Evolutionary conservation across 2,329 filamentous ascomycete species (phyloP).

Genomic region (Phaeosphaeria sp.): DNA sequence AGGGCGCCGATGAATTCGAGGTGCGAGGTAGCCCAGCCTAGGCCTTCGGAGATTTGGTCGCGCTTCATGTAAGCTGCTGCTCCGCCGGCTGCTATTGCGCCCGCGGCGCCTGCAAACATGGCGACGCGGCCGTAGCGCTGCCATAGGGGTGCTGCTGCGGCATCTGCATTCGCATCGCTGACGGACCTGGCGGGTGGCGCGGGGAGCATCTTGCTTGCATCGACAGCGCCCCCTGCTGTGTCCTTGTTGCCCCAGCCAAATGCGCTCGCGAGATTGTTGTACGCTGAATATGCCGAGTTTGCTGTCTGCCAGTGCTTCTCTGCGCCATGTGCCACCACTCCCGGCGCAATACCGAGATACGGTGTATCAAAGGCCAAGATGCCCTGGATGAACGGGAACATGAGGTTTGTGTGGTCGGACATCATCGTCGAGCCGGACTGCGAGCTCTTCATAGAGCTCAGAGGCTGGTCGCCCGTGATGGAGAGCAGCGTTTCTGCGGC

Average conservation of each 20-base stretch:
- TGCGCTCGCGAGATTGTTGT: conserved; percentile 66
- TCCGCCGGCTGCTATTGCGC: conserved; percentile 80
- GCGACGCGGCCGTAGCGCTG: conserved; percentile 84
- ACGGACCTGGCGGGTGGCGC: conserved; percentile 47
- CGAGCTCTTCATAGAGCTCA: conserved; percentile 46
- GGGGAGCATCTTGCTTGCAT: conserved; percentile 45
- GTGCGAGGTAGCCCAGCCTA: conserved; percentile 85
- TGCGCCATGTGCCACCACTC: conserved; percentile 84
- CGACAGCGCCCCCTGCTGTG: conserved; percentile 28
- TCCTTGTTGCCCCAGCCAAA: conserved; percentile 65
- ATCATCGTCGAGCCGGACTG: conserved; percentile 40
- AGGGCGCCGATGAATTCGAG: conserved; percentile 93
- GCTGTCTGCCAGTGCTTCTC: conserved; percentile 85
- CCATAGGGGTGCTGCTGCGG: conserved; percentile 63
- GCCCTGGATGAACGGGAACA: conserved; percentile 93
- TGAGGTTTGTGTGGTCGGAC: conserved; percentile 65
- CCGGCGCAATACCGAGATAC: conserved; percentile 81
- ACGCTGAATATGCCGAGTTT: conserved; percentile 71
- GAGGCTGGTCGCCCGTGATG: conserved; percentile 65
- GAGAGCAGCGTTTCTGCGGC: conserved; percentile 86
- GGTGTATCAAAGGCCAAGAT: conserved; percentile 95
- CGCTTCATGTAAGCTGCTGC: conserved; percentile 87
- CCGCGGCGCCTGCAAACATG: conserved; percentile 81
- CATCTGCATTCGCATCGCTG: conserved; percentile 51
- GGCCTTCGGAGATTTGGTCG: conserved; percentile 77